These are phyloP conservation scores for Nephelium lappaceum DNA, from an alignment of 345 rosid species.

Conservation along the genomic window DNA sequence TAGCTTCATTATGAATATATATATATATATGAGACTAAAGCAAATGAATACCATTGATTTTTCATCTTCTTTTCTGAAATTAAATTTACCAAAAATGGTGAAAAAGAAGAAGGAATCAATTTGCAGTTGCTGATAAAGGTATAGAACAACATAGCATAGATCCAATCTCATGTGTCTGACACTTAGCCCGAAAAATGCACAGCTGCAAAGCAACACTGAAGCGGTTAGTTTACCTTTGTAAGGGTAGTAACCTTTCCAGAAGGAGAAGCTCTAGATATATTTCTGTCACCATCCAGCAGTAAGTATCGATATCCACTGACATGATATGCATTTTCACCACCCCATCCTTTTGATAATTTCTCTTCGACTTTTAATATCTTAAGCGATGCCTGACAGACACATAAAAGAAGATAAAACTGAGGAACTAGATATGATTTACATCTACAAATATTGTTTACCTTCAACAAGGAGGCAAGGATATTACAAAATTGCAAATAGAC, in stretches of 20 bases:
- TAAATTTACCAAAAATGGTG: neutral
- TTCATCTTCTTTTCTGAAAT: no score
- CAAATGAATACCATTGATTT: no score
- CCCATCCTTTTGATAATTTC: slow-evolving; percentile 95
- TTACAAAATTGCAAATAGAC: neutral
- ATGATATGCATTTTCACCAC: slow-evolving; percentile 97
- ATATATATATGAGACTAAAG: no score
- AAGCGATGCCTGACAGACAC: slow-evolving; percentile 60
- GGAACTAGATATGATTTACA: neutral
- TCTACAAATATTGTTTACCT: neutral
- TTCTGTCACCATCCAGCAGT: slow-evolving; percentile 74
- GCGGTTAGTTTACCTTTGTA: slow-evolving; percentile 57
- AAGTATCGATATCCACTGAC: slow-evolving; percentile 91
- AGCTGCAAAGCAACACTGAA: slow-evolving; percentile 4
- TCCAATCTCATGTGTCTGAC: slow-evolving; percentile 2
- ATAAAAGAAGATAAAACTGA: slow-evolving; percentile 15
- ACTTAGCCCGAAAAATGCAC: neutral
- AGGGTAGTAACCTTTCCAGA: slow-evolving; percentile 87
- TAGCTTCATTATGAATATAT: neutral
- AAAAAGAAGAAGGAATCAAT: neutral
- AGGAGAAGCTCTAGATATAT: slow-evolving; percentile 87
- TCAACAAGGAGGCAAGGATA: neutral
- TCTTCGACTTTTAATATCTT: slow-evolving; percentile 86
- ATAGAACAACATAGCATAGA: neutral
- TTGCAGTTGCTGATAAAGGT: neutral